These are phyloP conservation scores for Penicillium fimorum DNA, from an alignment of 495 filamentous ascomycete species.

Conservation along the genomic window DNA sequence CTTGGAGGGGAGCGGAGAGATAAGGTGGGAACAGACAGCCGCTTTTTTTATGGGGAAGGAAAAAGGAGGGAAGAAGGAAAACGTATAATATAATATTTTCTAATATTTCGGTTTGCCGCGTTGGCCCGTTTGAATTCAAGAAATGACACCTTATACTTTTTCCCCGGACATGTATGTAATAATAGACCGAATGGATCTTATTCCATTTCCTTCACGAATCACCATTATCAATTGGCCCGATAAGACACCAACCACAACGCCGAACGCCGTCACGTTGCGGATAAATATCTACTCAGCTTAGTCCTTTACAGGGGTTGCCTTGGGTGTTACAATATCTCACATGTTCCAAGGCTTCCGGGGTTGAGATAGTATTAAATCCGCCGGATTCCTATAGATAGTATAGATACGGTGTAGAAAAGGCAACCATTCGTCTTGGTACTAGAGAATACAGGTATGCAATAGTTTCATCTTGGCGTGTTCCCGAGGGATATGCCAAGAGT, in stretches of 20 bases:
- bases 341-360: not conserved
- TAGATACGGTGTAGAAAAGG: not conserved
- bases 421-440: not conserved
- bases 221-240: slow-evolving; percentile 31
- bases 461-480: slow-evolving; percentile 10
- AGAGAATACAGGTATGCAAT: not conserved
- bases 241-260: slow-evolving; percentile 39
- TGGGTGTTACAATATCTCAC: not conserved
- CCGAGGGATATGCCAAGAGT: slow-evolving; percentile 13
- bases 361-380: not conserved
- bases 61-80: slow-evolving; percentile 4
- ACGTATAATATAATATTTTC: not conserved
- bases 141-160: not conserved
- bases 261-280: slow-evolving; percentile 30
- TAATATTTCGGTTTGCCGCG: slow-evolving; percentile 6
- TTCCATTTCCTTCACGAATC: slow-evolving; percentile 24
- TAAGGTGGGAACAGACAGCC: slow-evolving; percentile 19
- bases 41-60: slow-evolving; percentile 5
- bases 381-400: not conserved
- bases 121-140: not conserved
- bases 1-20: slow-evolving; percentile 12
- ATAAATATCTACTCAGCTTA: slow-evolving; percentile 10
- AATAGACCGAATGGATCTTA: not conserved
- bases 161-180: not conserved
- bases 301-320: not conserved